Base-by-base conservation (phyloP, 495 filamentous ascomycete genomes). In the Podospora australis region DNA sequence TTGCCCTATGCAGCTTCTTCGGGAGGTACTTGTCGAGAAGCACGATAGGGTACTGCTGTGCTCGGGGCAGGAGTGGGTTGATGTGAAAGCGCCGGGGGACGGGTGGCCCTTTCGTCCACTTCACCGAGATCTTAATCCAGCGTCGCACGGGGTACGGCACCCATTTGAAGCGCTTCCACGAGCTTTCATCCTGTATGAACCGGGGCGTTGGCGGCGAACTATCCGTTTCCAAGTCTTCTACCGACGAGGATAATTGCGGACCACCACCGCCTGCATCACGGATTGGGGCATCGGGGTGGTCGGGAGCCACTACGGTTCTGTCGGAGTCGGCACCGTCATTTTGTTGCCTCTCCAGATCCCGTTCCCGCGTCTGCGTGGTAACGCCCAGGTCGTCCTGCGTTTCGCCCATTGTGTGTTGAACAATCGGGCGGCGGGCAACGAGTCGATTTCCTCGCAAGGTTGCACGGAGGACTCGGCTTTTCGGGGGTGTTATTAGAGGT, bases 101-200 rank as follows among this genome's bases (percentile, higher is more conserved):
- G 49, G 79, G 62, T 0, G 88, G 88, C 0, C 88, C 88, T 53
- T 76, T 74, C n/a, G 82, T 67, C 87, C 87, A 95, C 35, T 67
- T 67, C 34, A 67, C 72, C 13, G 72, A 66, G 9, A 72, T 67
- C 43, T 59, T 65, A 28, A 53, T 45, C 41, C 68, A 56, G 34
- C 68, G 67, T 5, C 69, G 68, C 17, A 70, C 58, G 6, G 70
- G 67, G 49, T 73, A 70, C 1, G 77, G 75, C 5, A 78, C 64
- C 73, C 72, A 78, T 65, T 66, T 62, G 59, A 60, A 60, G 28
- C 49, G 55, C 55, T 63, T 63, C 60, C 64, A 67, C 4, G 59
- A 38, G 38, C 60, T 42, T 30, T 63, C 62, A 40, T 69, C 64
- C 47, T 69, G 64, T 46, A 70, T 59, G 47, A 71, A 65, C 28